A percentile compares a stretch with the other conserved stretches of the same genome.
Conservation (phyloP, 164 flowering plant genomes). For the Dillenia turbinata region DNA sequence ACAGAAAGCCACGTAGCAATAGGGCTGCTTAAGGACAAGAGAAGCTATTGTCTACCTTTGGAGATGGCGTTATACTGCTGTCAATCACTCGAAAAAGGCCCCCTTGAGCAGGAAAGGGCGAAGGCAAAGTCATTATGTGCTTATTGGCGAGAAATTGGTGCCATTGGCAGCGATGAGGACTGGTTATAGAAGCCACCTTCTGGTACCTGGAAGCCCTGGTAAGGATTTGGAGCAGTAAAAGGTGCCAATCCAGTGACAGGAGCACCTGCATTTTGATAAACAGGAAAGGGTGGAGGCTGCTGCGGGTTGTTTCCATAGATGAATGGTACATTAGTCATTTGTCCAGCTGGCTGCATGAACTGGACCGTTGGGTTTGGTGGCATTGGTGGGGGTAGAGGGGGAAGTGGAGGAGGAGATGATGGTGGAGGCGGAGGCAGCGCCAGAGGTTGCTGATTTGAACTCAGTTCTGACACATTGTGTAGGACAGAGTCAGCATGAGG, state of each 20-base stretch:
- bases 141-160: slow-evolving; percentile 65
- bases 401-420: slow-evolving; percentile 50
- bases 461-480: slow-evolving; percentile 17
- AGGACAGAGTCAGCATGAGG: slow-evolving; percentile 40
- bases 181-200: slow-evolving; percentile 64
- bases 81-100: no score
- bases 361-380: slow-evolving; percentile 45
- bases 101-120: no score
- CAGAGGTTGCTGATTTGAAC: slow-evolving; percentile 24
- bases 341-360: slow-evolving; percentile 49
- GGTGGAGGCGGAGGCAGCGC: slow-evolving; percentile 48
- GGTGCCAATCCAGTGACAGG: slow-evolving; percentile 38
- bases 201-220: slow-evolving; percentile 48
- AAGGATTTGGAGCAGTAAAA: slow-evolving; percentile 45
- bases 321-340: slow-evolving; percentile 37
- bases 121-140: no score
- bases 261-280: slow-evolving; percentile 36
- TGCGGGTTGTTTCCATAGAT: slow-evolving; percentile 41
- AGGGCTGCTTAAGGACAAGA: no score
- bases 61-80: no score
- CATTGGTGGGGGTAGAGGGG: slow-evolving; percentile 48
- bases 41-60: no score
- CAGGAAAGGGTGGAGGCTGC: slow-evolving; percentile 37
- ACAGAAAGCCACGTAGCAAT: no score
- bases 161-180: slow-evolving; percentile 56